These are phyloP conservation scores for Boletus subcaerulescens DNA, from an alignment of 768 basidiomycete genomes.

Conservation along the genomic window DNA sequence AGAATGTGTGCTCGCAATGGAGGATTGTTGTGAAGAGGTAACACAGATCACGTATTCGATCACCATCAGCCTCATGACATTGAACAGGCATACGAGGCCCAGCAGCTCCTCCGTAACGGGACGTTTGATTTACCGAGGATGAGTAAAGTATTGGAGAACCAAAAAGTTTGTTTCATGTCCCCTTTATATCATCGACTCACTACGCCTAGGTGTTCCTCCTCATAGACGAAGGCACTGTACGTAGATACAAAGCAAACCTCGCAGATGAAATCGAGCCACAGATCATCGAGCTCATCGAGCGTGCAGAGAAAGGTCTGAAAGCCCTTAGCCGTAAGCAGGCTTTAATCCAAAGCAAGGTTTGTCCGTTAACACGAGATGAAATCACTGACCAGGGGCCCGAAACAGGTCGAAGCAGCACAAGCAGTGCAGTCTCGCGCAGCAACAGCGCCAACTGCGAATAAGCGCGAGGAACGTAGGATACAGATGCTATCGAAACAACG, in stretches of 20 bases:
- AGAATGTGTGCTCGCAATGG: conserved; percentile 76
- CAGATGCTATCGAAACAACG: conserved; percentile 65
- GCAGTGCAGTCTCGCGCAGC: conserved; percentile 39
- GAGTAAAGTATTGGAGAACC: conserved; percentile 61
- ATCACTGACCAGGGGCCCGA: background rate
- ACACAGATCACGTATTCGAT: conserved; percentile 3
- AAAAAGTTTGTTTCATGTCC: conserved; percentile 45
- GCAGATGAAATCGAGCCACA: conserved; percentile 81
- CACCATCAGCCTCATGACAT: background rate
- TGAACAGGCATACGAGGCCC: conserved; percentile 65
- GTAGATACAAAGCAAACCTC: conserved; percentile 69
- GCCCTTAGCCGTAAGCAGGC: conserved; percentile 60
- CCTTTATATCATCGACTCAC: conserved; percentile 3
- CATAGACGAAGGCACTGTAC: conserved; percentile 68
- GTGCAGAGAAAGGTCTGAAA: conserved; percentile 66
- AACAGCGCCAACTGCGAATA: conserved; percentile 52
- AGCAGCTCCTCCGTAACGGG: conserved; percentile 64
- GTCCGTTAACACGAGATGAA: background rate
- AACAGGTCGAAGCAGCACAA: conserved; percentile 56
- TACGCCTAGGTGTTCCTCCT: conserved; percentile 66
- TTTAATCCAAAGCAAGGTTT: conserved; percentile 61
- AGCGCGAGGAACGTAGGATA: conserved; percentile 62
- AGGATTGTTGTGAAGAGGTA: conserved; percentile 81
- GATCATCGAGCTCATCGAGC: conserved; percentile 68
- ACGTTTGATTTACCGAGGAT: conserved; percentile 72